A percentile compares a stretch with the other conserved stretches of the same genome.
Conservation (phyloP, 371 early-diverging fungal species). For the Mucor circinelloides region DNA sequence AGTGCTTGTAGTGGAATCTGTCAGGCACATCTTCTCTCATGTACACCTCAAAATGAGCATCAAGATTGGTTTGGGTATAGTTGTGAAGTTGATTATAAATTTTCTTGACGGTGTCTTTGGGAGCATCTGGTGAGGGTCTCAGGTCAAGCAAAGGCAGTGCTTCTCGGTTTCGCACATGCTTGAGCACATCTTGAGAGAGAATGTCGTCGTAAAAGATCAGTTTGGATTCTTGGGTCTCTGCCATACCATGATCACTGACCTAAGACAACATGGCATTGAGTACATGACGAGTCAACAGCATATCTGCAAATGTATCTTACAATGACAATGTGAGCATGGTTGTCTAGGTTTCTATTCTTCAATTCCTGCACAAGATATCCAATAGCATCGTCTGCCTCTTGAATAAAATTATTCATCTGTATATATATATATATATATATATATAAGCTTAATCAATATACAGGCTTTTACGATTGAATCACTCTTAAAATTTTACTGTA, state of each 20-base stretch:
- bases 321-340: conserved; percentile 78
- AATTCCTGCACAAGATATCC: conserved; percentile 63
- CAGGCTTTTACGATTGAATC: too few species aligned
- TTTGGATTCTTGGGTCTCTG: conserved; percentile 53
- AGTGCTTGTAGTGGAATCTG: conserved; percentile 61
- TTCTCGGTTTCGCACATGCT: conserved; percentile 32
- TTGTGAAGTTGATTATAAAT: conserved; percentile 33
- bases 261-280: neutral
- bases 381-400: conserved; percentile 67
- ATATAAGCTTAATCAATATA: neutral
- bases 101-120: conserved; percentile 28
- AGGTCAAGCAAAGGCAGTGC: conserved; percentile 51
- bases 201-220: conserved; percentile 79
- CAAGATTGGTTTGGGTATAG: conserved; percentile 36
- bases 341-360: conserved; percentile 55
- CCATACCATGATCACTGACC: conserved; percentile 95
- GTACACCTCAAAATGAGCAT: conserved; percentile 67
- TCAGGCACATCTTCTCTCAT: conserved; percentile 68
- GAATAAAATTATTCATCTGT: conserved; percentile 64
- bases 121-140: conserved; percentile 43
- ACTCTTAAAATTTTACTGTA: conserved; percentile 21
- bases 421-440: too few species aligned
- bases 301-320: conserved; percentile 42
- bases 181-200: conserved; percentile 33
- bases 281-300: neutral